Evolutionary conservation across 495 filamentous ascomycete genomes (phyloP).

Genomic region (Aspergillus wentii): DNA sequence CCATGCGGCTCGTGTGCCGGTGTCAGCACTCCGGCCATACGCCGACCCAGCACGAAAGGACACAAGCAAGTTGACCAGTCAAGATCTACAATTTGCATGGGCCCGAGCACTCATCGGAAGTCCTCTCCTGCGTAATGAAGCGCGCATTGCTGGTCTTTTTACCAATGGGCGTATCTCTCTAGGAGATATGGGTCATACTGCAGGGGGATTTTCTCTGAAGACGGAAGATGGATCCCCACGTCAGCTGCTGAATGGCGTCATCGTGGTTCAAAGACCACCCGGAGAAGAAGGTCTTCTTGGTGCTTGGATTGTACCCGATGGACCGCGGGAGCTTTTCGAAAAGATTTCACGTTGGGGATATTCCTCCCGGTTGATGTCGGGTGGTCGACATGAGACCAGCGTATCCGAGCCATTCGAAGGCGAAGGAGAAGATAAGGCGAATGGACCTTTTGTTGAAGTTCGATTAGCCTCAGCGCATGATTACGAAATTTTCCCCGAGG

Average conservation of each 20-base stretch:
- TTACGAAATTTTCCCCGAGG: constrained; percentile 21
- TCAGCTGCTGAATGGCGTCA: constrained; percentile 15
- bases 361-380: constrained; percentile 32
- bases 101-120: constrained; percentile 18
- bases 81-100: constrained; percentile 22
- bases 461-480: constrained; percentile 27
- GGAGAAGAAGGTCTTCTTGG: constrained; percentile 18
- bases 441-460: constrained; percentile 20
- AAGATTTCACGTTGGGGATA: constrained; percentile 25
- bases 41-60: not conserved
- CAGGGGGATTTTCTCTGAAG: constrained; percentile 6
- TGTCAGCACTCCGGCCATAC: constrained; percentile 9
- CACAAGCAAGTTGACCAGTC: constrained; percentile 1
- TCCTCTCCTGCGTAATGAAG: constrained; percentile 16
- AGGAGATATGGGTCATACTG: constrained; percentile 15
- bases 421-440: constrained; percentile 1
- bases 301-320: constrained; percentile 19
- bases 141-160: constrained; percentile 16
- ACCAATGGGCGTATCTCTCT: constrained; percentile 5
- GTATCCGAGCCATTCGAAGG: constrained; percentile 22
- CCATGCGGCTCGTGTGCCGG: constrained; percentile 22
- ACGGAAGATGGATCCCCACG: constrained; percentile 5
- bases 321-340: constrained; percentile 23
- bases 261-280: constrained; percentile 14
- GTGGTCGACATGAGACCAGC: constrained; percentile 29